Percentiles rank a stretch among this genome's conserved stretches.
Evolutionary conservation across 148 eudicot species (phyloP).

Genomic region (Rhododendron ovatum): DNA sequence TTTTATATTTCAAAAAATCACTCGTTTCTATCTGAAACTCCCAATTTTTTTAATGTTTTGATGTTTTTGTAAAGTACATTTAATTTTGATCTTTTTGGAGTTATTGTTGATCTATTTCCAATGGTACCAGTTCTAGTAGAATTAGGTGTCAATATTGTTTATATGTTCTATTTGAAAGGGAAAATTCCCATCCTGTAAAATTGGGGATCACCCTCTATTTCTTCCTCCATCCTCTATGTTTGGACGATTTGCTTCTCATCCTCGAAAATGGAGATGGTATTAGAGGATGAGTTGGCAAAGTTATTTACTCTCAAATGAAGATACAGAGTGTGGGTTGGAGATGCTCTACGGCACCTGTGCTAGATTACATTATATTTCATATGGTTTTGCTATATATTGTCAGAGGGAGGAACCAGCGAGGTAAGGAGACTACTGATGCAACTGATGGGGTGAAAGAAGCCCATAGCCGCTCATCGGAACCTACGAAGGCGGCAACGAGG

Average conservation of each 20-base stretch:
- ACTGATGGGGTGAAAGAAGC: constrained; percentile 38
- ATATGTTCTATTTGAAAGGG: background rate
- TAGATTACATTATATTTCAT: background rate
- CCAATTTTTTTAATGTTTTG: background rate
- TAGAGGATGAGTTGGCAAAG: background rate
- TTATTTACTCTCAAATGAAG: background rate
- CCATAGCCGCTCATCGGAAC: constrained; percentile 33
- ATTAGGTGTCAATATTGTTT: background rate
- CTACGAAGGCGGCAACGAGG: constrained; percentile 22
- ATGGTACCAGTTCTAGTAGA: background rate
- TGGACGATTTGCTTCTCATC: background rate
- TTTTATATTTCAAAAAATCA: background rate
- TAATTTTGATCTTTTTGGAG: background rate
- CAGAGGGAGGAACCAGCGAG: constrained; percentile 58
- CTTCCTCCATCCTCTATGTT: background rate
- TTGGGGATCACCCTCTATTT: background rate
- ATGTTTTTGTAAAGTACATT: background rate
- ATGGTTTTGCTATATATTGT: constrained; percentile 4
- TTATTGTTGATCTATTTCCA: background rate
- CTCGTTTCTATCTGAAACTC: background rate
- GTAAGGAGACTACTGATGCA: constrained; percentile 34
- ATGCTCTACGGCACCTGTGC: background rate
- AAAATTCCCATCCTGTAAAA: background rate
- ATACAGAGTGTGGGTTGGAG: background rate
- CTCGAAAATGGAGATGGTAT: background rate